These are phyloP conservation scores for Agaricales sp. DNA, from an alignment of 1,284 basidiomycete species.

Conservation along the genomic window DNA sequence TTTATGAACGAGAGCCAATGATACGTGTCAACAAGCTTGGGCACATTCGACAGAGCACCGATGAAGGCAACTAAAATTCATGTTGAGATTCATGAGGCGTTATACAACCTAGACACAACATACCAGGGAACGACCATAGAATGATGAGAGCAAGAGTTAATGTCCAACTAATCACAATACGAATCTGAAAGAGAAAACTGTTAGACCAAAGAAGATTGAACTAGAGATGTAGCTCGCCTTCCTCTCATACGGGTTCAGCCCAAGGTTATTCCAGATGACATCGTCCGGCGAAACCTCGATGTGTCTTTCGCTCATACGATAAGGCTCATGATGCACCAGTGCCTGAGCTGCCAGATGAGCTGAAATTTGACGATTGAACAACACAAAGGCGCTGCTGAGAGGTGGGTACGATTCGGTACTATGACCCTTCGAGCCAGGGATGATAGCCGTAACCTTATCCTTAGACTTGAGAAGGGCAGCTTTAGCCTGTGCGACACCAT, in stretches of 20 bases:
- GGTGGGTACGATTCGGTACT: conserved; percentile 48
- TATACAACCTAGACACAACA: conserved; percentile 12
- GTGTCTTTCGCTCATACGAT: conserved; percentile 59
- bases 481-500: neutral
- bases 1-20: conserved; percentile 82
- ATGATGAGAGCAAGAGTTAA: conserved; percentile 58
- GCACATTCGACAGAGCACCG: conserved; percentile 78
- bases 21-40: conserved; percentile 54
- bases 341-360: conserved; percentile 78
- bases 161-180: conserved; percentile 48
- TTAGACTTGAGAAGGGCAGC: neutral
- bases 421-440: conserved; percentile 12
- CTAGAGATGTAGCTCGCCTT: conserved; percentile 21
- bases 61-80: conserved; percentile 62
- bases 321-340: conserved; percentile 71
- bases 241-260: conserved; percentile 85
- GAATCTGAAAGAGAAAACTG: conserved; percentile 29
- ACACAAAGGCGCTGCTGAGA: conserved; percentile 81
- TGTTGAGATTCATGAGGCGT: neutral
- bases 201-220: neutral
- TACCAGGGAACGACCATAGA: conserved; percentile 64
- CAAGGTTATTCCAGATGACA: conserved; percentile 85
- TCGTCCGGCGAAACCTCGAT: conserved; percentile 76
- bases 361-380: conserved; percentile 89
- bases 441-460: conserved; percentile 10